A percentile compares a stretch with the other conserved stretches of the same genome.
Conservation (phyloP, 2,329 filamentous ascomycete genomes). For the Xylariaceae sp. region DNA sequence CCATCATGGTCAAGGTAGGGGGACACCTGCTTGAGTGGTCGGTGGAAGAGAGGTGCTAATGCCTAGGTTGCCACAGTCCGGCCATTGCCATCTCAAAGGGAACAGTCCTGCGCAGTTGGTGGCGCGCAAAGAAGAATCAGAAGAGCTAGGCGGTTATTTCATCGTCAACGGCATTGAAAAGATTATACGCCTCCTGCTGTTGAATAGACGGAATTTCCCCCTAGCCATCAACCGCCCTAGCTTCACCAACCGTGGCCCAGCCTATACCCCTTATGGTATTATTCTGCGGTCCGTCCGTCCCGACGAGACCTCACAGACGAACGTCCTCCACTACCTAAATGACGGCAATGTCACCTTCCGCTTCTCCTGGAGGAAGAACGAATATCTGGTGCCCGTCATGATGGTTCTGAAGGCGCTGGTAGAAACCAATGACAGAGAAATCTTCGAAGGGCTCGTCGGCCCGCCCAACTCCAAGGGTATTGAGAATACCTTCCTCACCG, state of each 20-base stretch:
- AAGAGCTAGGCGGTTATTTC: constrained; percentile 95
- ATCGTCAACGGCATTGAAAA: constrained; percentile 98
- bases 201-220: constrained; percentile 88
- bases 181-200: constrained; percentile 84
- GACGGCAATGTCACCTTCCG: constrained; percentile 96
- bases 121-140: constrained; percentile 84
- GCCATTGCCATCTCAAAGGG: constrained; percentile 82
- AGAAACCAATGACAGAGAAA: constrained; percentile 93
- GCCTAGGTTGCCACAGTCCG: constrained; percentile 52
- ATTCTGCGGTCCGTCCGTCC: constrained; percentile 87
- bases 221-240: constrained; percentile 90
- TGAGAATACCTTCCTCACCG: constrained; percentile 87
- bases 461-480: constrained; percentile 68
- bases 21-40: constrained; percentile 2
- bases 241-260: constrained; percentile 78
- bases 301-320: constrained; percentile 98
- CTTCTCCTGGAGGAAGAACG: constrained; percentile 96
- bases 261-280: constrained; percentile 86
- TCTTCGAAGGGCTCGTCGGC: constrained; percentile 90
- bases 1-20: constrained; percentile 84
- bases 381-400: constrained; percentile 91
- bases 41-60: constrained; percentile 7
- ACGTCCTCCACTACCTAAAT: constrained; percentile 89
- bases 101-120: constrained; percentile 79
- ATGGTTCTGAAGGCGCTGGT: constrained; percentile 95